These are phyloP conservation scores for Candida easanensis DNA, from an alignment of 805 yeast genomes.

Conservation along the genomic window DNA sequence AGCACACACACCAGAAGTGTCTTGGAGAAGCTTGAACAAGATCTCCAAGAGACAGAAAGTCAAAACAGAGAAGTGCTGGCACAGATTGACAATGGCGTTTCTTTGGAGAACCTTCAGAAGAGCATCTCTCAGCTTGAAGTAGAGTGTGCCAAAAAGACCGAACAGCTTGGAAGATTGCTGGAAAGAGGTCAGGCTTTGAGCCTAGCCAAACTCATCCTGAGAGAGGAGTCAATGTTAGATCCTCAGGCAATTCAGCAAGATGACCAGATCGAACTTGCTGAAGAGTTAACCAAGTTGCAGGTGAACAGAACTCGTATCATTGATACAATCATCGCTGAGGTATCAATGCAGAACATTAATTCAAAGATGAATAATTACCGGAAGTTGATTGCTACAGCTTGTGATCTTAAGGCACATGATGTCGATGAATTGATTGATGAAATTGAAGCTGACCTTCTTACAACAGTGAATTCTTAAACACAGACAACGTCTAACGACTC, in stretches of 20 bases:
- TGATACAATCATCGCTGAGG: slow-evolving; percentile 49
- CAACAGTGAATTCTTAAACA: slow-evolving; percentile 14
- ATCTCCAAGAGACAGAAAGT: slow-evolving; percentile 35
- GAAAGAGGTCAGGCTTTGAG: slow-evolving; percentile 66
- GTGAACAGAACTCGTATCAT: slow-evolving; percentile 43
- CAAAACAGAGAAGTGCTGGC: slow-evolving; percentile 28
- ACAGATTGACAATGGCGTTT: slow-evolving; percentile 21
- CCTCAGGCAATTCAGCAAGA: slow-evolving; percentile 10
- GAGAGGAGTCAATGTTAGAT: slow-evolving; percentile 40
- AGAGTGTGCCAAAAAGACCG: slow-evolving; percentile 27
- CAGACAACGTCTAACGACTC: no score
- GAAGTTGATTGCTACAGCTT: slow-evolving; percentile 68
- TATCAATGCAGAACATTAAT: slow-evolving; percentile 43
- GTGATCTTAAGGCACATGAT: slow-evolving; percentile 76
- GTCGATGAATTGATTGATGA: slow-evolving; percentile 82
- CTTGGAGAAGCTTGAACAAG: slow-evolving; percentile 38
- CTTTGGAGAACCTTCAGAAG: slow-evolving; percentile 18
- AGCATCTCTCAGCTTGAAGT: slow-evolving; percentile 19
- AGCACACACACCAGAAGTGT: slow-evolving; percentile 45
- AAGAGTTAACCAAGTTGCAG: slow-evolving; percentile 53
- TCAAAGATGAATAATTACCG: slow-evolving; percentile 75
- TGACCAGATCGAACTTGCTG: slow-evolving; percentile 28
- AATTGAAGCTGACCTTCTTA: slow-evolving; percentile 46
- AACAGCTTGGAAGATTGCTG: slow-evolving; percentile 39
- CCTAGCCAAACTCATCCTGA: slow-evolving; percentile 55